Conservation (phyloP, 768 basidiomycete species). For the Tylopilus cervinicoccineus region DNA sequence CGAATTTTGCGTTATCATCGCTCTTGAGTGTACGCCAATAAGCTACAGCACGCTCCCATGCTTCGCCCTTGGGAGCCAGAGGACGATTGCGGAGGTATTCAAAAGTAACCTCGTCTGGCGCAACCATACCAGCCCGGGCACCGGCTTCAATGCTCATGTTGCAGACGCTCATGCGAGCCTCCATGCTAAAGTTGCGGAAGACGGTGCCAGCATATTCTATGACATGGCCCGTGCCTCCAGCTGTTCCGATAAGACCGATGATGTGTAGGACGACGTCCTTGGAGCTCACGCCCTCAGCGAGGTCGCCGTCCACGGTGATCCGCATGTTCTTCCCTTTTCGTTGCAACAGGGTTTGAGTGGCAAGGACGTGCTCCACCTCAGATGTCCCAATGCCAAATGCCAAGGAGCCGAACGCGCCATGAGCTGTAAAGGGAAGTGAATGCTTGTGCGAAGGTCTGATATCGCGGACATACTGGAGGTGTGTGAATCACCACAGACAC, state of each 20-base stretch:
- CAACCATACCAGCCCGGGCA: slow-evolving; percentile 90
- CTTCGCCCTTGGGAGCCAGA: slow-evolving; percentile 76
- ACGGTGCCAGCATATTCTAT: slow-evolving; percentile 92
- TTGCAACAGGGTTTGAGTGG: slow-evolving; percentile 86
- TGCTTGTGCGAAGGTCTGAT: not conserved
- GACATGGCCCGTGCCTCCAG: slow-evolving; percentile 87
- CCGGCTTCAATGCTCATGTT: slow-evolving; percentile 97
- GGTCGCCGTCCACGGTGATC: slow-evolving; percentile 79
- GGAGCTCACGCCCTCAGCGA: slow-evolving; percentile 77
- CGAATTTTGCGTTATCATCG: slow-evolving; percentile 82
- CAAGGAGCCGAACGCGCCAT: slow-evolving; percentile 89
- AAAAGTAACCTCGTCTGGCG: slow-evolving; percentile 85
- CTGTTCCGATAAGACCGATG: slow-evolving; percentile 90
- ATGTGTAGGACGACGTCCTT: slow-evolving; percentile 91
- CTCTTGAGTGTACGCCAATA: slow-evolving; percentile 81
- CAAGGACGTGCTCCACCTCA: slow-evolving; percentile 92
- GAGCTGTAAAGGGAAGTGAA: slow-evolving; percentile 45
- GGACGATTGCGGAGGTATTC: slow-evolving; percentile 79
- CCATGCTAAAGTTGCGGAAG: slow-evolving; percentile 82
- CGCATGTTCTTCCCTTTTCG: slow-evolving; percentile 91
- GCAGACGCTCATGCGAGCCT: slow-evolving; percentile 86
- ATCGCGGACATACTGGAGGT: slow-evolving; percentile 66
- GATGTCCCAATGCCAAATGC: slow-evolving; percentile 94
- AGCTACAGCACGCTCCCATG: slow-evolving; percentile 80
- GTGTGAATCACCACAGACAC: slow-evolving; percentile 92